phyloP scores from a whole-genome alignment of 768 basidiomycete genomes.

The Boletus bicolor region DNA sequence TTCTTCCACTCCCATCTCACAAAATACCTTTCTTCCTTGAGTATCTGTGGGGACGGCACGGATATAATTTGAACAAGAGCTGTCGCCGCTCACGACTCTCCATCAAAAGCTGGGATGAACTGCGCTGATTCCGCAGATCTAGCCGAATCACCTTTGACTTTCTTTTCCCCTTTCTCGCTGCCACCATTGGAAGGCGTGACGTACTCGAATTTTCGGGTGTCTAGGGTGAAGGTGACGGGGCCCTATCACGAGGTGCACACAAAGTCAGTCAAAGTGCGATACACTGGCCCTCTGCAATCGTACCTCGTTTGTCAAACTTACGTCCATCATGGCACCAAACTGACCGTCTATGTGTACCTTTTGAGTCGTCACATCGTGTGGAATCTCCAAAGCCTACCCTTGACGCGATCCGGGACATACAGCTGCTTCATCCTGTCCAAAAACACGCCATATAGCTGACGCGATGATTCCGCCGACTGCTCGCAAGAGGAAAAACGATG shows the following conservation, averaged over 20 bases:
- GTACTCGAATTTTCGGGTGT: conserved; percentile 78
- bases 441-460: conserved; percentile 68
- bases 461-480: conserved; percentile 68
- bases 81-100: conserved; percentile 7
- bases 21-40: not conserved
- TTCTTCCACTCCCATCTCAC: conserved; percentile 9
- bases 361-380: not conserved
- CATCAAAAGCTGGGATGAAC: not conserved
- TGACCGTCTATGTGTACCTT: conserved; percentile 60
- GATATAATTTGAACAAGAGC: not conserved
- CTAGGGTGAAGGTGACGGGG: conserved; percentile 81
- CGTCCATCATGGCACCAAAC: conserved; percentile 97
- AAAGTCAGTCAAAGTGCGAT: conserved; percentile 1
- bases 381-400: conserved; percentile 47
- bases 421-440: conserved; percentile 59
- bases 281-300: conserved; percentile 9
- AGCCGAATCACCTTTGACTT: not conserved
- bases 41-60: not conserved
- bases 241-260: conserved; percentile 45
- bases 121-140: conserved; percentile 4
- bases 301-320: conserved; percentile 85
- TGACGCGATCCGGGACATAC: conserved; percentile 74
- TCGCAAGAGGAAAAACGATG: not conserved
- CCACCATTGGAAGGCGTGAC: conserved; percentile 29
- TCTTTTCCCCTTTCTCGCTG: conserved; percentile 9